Evolutionary conservation across 495 filamentous ascomycete genomes (phyloP).

Genomic region (Neurospora sp.): DNA sequence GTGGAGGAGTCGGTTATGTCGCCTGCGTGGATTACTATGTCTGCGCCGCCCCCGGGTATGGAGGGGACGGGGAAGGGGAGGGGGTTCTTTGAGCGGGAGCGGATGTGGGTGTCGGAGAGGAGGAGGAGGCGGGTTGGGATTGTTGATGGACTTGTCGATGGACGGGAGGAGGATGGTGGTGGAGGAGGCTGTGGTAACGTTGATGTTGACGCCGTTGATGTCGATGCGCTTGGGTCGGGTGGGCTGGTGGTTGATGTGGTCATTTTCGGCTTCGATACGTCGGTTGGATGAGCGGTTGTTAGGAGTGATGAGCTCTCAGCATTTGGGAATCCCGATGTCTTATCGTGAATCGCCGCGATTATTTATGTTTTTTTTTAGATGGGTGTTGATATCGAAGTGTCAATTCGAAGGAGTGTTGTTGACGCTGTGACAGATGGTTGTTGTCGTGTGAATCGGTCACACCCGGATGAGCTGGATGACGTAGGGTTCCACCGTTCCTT

Average conservation of each 20-base stretch:
- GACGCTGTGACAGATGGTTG: background rate
- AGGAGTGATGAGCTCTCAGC: background rate
- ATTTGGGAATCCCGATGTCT: accelerated
- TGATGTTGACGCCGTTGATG: background rate
- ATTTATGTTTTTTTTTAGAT: background rate
- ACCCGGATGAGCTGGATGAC: background rate
- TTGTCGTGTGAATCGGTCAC: background rate
- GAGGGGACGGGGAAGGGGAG: background rate
- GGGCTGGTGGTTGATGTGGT: background rate
- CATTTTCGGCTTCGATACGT: background rate
- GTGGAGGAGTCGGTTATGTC: conserved; percentile 60
- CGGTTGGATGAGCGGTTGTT: background rate
- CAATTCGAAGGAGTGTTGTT: background rate
- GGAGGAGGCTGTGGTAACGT: background rate
- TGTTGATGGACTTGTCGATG: background rate
- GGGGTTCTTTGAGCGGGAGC: conserved; percentile 10
- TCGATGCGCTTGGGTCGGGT: background rate
- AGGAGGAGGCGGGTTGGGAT: conserved; percentile 39
- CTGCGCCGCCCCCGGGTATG: conserved; percentile 12
- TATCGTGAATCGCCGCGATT: background rate
- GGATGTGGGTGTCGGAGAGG: conserved; percentile 52
- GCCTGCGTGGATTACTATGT: conserved; percentile 65
- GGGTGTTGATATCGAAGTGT: background rate
- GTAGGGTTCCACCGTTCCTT: background rate
- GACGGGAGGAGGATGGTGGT: too few relatives aligned